Evolutionary conservation across 345 rosid species (phyloP).

Genomic region (Gossypium raimondii): DNA sequence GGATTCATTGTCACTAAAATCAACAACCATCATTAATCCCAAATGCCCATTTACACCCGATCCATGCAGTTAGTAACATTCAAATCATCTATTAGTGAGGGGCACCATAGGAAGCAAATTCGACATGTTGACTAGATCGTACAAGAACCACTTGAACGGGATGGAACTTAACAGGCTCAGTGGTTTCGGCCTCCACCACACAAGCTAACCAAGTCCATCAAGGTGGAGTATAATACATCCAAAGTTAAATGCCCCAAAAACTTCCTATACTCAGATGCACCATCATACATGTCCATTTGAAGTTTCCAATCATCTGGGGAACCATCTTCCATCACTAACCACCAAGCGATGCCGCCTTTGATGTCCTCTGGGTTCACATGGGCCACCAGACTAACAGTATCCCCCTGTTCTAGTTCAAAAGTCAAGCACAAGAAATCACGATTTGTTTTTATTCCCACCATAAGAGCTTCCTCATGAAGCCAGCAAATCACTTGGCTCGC

Average conservation of each 20-base stretch:
- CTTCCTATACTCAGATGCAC: conserved; percentile 50
- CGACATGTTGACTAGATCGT: background rate
- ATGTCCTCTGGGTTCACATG: conserved; percentile 68
- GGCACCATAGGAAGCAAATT: background rate
- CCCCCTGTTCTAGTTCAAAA: conserved; percentile 78
- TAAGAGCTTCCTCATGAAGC: conserved; percentile 86
- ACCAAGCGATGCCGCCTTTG: conserved; percentile 81
- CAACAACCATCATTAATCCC: background rate
- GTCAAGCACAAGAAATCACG: conserved; percentile 67
- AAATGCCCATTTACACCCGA: conserved; percentile 8
- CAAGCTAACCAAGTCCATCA: conserved; percentile 79
- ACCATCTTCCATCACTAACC: conserved; percentile 79
- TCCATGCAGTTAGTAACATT: background rate
- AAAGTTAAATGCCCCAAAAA: conserved; percentile 73
- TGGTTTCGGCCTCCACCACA: conserved; percentile 44
- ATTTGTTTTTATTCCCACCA: conserved; percentile 67
- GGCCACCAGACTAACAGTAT: conserved; percentile 71
- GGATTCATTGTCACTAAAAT: background rate
- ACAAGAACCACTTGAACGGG: background rate
- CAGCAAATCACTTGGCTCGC: conserved; percentile 93
- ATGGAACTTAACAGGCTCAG: conserved; percentile 12
- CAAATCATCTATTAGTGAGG: background rate
- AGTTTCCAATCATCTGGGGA: conserved; percentile 53
- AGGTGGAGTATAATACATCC: conserved; percentile 56
- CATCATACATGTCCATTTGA: conserved; percentile 31